These are phyloP conservation scores for Herpetospermum pedunculosum DNA, from an alignment of 306 rosid species.

Conservation along the genomic window DNA sequence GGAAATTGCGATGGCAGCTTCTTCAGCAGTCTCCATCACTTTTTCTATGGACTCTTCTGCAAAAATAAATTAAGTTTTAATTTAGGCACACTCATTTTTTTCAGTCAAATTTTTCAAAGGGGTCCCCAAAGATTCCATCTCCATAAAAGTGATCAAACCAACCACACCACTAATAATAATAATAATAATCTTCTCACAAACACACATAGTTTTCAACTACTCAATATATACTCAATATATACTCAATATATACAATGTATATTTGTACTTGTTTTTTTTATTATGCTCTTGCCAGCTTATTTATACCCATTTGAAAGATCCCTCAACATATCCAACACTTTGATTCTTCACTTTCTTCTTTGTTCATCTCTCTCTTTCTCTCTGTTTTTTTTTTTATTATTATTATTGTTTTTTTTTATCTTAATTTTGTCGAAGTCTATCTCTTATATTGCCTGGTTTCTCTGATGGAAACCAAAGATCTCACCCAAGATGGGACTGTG, in stretches of 20 bases:
- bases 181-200: background rate
- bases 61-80: background rate
- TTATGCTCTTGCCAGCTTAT: background rate
- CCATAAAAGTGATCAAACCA: background rate
- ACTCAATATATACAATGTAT: background rate
- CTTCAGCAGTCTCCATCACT: background rate
- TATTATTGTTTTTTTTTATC: background rate
- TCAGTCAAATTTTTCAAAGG: background rate
- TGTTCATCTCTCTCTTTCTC: background rate
- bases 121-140: background rate
- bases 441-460: background rate
- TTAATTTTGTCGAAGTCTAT: background rate
- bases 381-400: background rate
- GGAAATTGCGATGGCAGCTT: background rate
- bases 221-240: no score
- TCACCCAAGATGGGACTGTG: slow-evolving; percentile 68
- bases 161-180: background rate
- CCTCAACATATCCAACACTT: background rate
- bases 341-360: background rate
- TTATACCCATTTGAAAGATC: background rate
- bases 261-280: background rate
- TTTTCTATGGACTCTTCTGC: background rate
- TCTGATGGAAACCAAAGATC: slow-evolving; percentile 54
- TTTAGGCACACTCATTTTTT: background rate
- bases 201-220: background rate